Percentiles rank a stretch among this genome's conserved stretches.
phyloP scores from a whole-genome alignment of 768 basidiomycete species.

The Suillus occidentalis region DNA sequence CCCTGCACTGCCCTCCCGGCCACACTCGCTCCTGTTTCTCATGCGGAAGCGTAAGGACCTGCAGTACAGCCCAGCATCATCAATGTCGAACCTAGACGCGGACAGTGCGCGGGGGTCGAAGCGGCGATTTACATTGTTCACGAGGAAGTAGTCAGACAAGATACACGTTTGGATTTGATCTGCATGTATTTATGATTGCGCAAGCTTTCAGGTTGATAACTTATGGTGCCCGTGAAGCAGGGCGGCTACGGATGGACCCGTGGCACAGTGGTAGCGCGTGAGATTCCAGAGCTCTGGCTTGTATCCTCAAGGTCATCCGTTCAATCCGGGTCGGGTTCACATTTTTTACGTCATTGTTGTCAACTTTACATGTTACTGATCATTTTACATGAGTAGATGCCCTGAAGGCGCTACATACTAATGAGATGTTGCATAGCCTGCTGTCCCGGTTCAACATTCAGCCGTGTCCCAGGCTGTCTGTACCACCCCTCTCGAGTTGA shows the following conservation, averaged over 20 bases:
- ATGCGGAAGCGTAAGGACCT: conserved; percentile 28
- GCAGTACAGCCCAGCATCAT: conserved; percentile 27
- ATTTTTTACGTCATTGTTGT: conserved; percentile 13
- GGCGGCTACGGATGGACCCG: conserved; percentile 24
- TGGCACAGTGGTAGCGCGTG: conserved; percentile 42
- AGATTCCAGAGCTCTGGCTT: conserved; percentile 34
- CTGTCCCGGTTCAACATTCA: background rate
- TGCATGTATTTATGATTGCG: conserved; percentile 16
- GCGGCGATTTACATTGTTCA: conserved; percentile 32
- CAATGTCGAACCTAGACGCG: conserved; percentile 21
- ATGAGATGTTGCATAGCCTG: background rate
- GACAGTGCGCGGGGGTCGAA: conserved; percentile 13
- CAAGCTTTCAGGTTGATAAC: background rate
- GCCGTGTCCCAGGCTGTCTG: background rate
- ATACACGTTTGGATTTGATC: conserved; percentile 11
- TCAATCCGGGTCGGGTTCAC: conserved; percentile 46
- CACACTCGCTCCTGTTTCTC: conserved; percentile 31
- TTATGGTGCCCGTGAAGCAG: background rate
- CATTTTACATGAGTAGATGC: background rate
- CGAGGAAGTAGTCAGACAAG: conserved; percentile 27
- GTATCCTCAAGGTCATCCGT: conserved; percentile 46
- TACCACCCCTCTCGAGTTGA: background rate
- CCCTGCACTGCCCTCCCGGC: conserved; percentile 24
- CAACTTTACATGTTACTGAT: background rate
- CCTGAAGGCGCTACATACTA: background rate